phyloP scores from a whole-genome alignment of 192 early-diverging fungal genomes.

The Chytriomyces hyalinus region DNA sequence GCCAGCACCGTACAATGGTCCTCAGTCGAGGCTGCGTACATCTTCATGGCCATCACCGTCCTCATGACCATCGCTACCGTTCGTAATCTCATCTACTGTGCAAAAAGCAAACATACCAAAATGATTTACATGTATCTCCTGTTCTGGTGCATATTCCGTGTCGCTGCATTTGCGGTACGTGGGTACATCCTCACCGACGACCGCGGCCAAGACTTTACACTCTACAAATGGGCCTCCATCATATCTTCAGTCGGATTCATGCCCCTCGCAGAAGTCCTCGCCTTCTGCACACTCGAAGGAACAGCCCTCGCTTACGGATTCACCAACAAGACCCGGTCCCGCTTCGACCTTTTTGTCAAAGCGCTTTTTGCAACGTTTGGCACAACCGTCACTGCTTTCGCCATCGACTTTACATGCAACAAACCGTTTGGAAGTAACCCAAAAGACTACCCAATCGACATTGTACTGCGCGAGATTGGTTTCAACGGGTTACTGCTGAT shows the following conservation, averaged over 20 bases:
- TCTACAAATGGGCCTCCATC: slow-evolving; percentile 12
- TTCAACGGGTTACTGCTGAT: slow-evolving; percentile 26
- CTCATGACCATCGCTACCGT: background rate
- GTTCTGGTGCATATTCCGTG: slow-evolving; percentile 10
- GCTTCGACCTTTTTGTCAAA: background rate
- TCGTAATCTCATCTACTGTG: slow-evolving; percentile 3
- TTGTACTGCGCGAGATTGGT: slow-evolving; percentile 19
- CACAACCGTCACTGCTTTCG: slow-evolving; percentile 6
- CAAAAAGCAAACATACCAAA: slow-evolving; percentile 21
- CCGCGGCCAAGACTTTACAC: background rate
- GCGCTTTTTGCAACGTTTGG: slow-evolving; percentile 10
- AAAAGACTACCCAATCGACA: slow-evolving; percentile 8
- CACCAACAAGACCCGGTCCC: background rate
- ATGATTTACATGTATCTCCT: slow-evolving; percentile 12
- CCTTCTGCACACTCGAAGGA: slow-evolving; percentile 5
- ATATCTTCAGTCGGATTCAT: slow-evolving; percentile 21
- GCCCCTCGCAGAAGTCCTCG: slow-evolving; percentile 23
- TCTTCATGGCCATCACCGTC: slow-evolving; percentile 6
- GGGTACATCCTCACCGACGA: background rate
- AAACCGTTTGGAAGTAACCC: slow-evolving; percentile 18
- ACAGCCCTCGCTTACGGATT: slow-evolving; percentile 12
- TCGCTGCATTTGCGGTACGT: slow-evolving; percentile 19
- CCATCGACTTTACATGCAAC: slow-evolving; percentile 26
- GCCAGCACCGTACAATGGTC: background rate
- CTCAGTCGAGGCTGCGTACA: background rate